Percentiles rank a stretch among this genome's conserved stretches.
phyloP scores from a whole-genome alignment of 2,329 filamentous ascomycete genomes.

The Ophiocordyceps robertsii region DNA sequence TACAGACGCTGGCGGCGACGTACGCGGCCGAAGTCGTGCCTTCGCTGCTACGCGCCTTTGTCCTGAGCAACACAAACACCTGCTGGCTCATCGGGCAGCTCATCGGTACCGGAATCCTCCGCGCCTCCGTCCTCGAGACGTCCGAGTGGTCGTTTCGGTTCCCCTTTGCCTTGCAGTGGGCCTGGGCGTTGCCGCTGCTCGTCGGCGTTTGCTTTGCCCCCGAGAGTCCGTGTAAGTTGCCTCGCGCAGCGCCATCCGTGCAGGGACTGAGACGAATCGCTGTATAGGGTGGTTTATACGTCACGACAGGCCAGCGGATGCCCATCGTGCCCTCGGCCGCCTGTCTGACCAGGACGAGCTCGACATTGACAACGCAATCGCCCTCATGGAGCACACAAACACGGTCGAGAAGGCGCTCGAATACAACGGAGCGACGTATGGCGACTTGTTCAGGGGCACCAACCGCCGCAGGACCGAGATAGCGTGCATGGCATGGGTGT shows the following conservation, averaged over 20 bases:
- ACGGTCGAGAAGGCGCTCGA: slow-evolving; percentile 30
- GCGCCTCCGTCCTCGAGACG: slow-evolving; percentile 21
- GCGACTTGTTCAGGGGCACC: slow-evolving; percentile 36
- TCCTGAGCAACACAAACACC: slow-evolving; percentile 28
- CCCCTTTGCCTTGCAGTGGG: slow-evolving; percentile 39
- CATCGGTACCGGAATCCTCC: slow-evolving; percentile 32
- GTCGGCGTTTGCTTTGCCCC: slow-evolving; percentile 31
- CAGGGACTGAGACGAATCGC: too few relatives aligned
- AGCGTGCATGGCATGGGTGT: slow-evolving; percentile 32
- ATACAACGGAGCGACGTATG: slow-evolving; percentile 26
- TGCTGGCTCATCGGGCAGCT: slow-evolving; percentile 45
- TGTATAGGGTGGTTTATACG: slow-evolving; percentile 32
- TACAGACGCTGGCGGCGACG: slow-evolving; percentile 36
- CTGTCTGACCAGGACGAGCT: slow-evolving; percentile 22
- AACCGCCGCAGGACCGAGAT: slow-evolving; percentile 41
- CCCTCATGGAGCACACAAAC: slow-evolving; percentile 41
- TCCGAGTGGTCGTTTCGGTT: slow-evolving; percentile 36
- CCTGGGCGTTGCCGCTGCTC: slow-evolving; percentile 34
- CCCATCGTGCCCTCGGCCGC: slow-evolving; percentile 26
- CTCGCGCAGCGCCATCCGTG: neutral
- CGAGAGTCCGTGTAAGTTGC: slow-evolving; percentile 18
- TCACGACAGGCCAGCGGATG: slow-evolving; percentile 21
- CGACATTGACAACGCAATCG: slow-evolving; percentile 32
- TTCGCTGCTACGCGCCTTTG: slow-evolving; percentile 36
- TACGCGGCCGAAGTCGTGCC: slow-evolving; percentile 40